These are phyloP conservation scores for Cryptococcus sp. DNA, from an alignment of 1,284 basidiomycete genomes.

Conservation along the genomic window DNA sequence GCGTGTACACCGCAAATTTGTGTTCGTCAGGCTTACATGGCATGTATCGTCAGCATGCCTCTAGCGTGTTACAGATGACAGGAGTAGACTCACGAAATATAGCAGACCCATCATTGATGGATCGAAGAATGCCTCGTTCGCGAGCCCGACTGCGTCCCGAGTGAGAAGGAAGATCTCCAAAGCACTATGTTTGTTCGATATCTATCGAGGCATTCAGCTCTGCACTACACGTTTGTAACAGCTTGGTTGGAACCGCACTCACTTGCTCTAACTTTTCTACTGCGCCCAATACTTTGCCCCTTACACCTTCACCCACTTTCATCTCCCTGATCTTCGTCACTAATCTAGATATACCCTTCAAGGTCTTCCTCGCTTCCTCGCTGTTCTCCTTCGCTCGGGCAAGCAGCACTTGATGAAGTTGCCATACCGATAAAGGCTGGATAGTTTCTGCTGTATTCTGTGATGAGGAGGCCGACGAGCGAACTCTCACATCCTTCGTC, in stretches of 20 bases:
- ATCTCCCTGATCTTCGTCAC: conserved; percentile 84
- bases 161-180: conserved; percentile 61
- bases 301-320: conserved; percentile 78
- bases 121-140: conserved; percentile 93
- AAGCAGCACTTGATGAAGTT: conserved; percentile 74
- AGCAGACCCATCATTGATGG: conserved; percentile 92
- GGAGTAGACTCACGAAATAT: conserved; percentile 67
- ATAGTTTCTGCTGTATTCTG: conserved; percentile 15
- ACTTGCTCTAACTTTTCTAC: conserved; percentile 72
- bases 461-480: conserved; percentile 2
- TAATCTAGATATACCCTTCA: conserved; percentile 76
- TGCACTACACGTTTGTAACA: too few species aligned
- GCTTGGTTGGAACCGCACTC: conserved; percentile 25
- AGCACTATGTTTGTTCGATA: background rate
- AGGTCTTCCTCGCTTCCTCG: conserved; percentile 67
- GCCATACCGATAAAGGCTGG: conserved; percentile 59
- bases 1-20: conserved; percentile 91
- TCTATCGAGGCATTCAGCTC: too few species aligned
- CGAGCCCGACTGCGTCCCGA: conserved; percentile 66
- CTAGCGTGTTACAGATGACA: background rate
- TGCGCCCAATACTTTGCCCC: conserved; percentile 68
- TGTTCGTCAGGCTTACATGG: conserved; percentile 73
- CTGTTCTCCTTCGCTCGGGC: conserved; percentile 72
- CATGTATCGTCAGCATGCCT: background rate
- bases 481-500: too few species aligned